Conservation (phyloP, 1,284 basidiomycete genomes). For the Phaffia rhodozyma region DNA sequence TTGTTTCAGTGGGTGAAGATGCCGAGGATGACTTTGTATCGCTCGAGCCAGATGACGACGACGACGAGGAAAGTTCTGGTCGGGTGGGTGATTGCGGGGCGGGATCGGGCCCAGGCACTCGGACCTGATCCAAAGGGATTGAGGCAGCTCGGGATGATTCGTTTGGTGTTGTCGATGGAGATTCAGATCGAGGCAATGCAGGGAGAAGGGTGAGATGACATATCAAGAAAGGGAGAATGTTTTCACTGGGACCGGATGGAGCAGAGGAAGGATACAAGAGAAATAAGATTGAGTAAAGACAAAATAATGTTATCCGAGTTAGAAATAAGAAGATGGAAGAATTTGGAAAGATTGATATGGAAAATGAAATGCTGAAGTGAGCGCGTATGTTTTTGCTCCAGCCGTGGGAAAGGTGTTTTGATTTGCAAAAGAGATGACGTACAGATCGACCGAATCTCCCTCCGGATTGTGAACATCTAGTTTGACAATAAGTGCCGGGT, state of each 20-base stretch:
- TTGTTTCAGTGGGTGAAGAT: constrained; percentile 38
- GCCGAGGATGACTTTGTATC: constrained; percentile 24
- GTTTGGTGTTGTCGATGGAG: constrained; percentile 25
- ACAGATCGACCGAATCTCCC: constrained; percentile 37
- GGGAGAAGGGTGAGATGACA: constrained; percentile 53
- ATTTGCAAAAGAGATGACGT: constrained; percentile 17
- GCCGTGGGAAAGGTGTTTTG: not conserved
- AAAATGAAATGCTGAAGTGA: not conserved
- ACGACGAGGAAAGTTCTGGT: not conserved
- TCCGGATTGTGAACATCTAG: constrained; percentile 52
- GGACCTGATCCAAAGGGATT: constrained; percentile 18
- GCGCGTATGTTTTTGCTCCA: not conserved
- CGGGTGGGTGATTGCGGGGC: constrained; percentile 23
- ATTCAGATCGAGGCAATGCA: not conserved
- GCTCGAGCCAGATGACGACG: not conserved
- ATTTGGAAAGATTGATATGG: not conserved
- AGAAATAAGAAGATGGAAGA: not conserved
- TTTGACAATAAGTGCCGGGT: constrained; percentile 65
- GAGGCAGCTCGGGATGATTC: constrained; percentile 45
- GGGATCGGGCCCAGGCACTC: constrained; percentile 28
- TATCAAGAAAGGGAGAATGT: constrained; percentile 66
- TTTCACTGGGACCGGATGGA: constrained; percentile 38
- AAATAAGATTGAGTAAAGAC: not conserved
- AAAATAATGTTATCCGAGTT: not conserved
- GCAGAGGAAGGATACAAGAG: not conserved